Evolutionary conservation across 2,329 filamentous ascomycete genomes (phyloP).

Genomic region (Penicillium freii): DNA sequence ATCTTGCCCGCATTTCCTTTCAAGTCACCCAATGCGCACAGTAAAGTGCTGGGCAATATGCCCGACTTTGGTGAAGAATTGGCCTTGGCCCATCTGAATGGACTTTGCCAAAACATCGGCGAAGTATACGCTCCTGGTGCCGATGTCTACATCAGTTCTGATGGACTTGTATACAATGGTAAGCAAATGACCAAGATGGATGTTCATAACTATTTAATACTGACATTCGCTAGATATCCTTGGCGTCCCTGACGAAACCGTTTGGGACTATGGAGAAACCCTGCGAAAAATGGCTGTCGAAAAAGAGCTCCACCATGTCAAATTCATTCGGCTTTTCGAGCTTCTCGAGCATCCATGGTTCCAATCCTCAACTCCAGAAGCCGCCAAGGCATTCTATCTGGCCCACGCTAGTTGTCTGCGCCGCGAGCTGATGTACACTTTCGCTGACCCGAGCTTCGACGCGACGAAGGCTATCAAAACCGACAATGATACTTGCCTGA

Average conservation of each 20-base stretch:
- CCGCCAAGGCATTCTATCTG: constrained; percentile 26
- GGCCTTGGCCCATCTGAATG: constrained; percentile 42
- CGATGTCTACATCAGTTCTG: constrained; percentile 44
- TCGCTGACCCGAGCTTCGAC: constrained; percentile 28
- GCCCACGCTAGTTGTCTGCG: constrained; percentile 28
- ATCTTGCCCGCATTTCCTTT: constrained; percentile 33
- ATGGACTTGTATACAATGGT: constrained; percentile 45
- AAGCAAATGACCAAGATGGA: background rate
- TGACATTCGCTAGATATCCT: constrained; percentile 34
- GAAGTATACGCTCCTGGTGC: constrained; percentile 43
- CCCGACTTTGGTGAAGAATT: constrained; percentile 48
- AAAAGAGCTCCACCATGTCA: constrained; percentile 33
- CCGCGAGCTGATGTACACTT: constrained; percentile 26
- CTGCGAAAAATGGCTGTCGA: constrained; percentile 38
- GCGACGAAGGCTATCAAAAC: constrained; percentile 27
- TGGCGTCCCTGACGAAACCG: constrained; percentile 42
- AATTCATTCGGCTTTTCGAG: constrained; percentile 41
- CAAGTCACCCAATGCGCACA: constrained; percentile 30
- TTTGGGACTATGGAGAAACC: constrained; percentile 43
- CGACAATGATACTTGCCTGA: constrained; percentile 29
- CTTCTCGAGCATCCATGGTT: constrained; percentile 34
- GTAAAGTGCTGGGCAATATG: constrained; percentile 37
- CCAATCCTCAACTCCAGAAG: constrained; percentile 15
- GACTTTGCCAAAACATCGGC: constrained; percentile 41
- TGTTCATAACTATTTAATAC: background rate